Percentiles rank a stretch among this genome's conserved stretches.
These are phyloP conservation scores for Mortierella sp. DNA, from an alignment of 371 early-diverging fungal genomes.

Conservation along the genomic window DNA sequence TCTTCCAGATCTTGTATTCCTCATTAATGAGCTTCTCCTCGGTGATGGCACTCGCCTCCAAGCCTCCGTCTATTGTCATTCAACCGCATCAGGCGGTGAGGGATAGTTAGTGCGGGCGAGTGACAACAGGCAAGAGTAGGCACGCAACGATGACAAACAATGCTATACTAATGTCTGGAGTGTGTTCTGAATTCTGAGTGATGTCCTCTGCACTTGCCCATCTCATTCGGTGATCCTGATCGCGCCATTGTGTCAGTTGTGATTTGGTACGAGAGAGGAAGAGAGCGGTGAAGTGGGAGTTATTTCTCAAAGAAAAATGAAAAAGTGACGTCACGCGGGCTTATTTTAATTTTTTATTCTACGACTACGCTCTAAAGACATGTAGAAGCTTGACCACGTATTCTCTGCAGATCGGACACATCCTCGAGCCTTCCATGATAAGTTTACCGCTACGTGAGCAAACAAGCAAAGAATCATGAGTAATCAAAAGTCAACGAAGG, in stretches of 20 bases:
- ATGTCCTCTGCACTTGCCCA: slow-evolving; percentile 40
- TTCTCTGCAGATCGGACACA: slow-evolving; percentile 52
- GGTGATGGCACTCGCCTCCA: slow-evolving; percentile 56
- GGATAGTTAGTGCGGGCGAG: too few species aligned
- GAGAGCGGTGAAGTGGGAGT: slow-evolving; percentile 5
- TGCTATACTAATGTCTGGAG: too few species aligned
- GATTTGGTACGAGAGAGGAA: slow-evolving; percentile 3
- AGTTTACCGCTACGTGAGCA: slow-evolving; percentile 51
- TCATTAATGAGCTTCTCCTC: slow-evolving; percentile 92
- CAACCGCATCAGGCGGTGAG: background rate
- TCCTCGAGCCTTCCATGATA: slow-evolving; percentile 51
- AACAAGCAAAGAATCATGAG: background rate
- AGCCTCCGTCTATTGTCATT: slow-evolving; percentile 40
- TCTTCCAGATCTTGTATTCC: slow-evolving; percentile 99
- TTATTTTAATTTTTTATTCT: slow-evolving; percentile 1
- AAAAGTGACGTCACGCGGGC: background rate
- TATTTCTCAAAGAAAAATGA: too few species aligned
- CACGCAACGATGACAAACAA: too few species aligned
- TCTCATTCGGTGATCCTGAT: slow-evolving; percentile 54
- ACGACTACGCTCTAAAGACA: slow-evolving; percentile 39
- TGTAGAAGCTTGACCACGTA: slow-evolving; percentile 46
- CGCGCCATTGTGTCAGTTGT: slow-evolving; percentile 45
- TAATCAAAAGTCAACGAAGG: background rate
- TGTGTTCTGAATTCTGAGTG: background rate
- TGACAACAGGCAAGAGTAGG: too few species aligned